These are phyloP conservation scores for Penicillium mononematosum DNA, from an alignment of 495 filamentous ascomycete species.

Conservation along the genomic window DNA sequence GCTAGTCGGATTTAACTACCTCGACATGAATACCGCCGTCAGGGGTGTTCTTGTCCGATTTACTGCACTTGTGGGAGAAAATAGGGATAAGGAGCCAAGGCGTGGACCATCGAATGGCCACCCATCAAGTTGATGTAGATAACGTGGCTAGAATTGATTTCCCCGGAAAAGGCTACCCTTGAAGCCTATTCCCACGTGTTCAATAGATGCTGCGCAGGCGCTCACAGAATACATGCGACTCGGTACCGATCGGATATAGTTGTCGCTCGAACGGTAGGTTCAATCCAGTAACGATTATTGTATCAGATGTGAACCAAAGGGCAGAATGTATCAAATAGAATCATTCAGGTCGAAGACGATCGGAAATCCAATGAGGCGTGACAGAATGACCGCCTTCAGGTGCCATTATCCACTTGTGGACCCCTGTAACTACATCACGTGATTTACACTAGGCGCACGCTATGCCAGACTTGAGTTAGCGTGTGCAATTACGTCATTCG, in stretches of 20 bases:
- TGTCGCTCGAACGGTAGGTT: neutral
- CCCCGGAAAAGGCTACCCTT: neutral
- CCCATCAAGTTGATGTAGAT: constrained; percentile 18
- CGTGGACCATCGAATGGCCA: constrained; percentile 4
- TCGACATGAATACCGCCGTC: constrained; percentile 7
- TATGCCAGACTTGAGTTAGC: neutral
- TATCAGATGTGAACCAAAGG: neutral
- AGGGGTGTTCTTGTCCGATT: constrained; percentile 10
- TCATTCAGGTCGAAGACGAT: neutral
- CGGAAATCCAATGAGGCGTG: neutral
- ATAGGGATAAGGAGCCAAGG: constrained; percentile 22
- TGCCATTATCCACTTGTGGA: constrained; percentile 7
- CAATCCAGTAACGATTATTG: neutral
- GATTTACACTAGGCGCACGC: neutral
- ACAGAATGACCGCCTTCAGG: constrained; percentile 2
- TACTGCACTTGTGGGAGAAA: constrained; percentile 11
- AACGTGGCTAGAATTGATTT: neutral
- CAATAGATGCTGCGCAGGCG: neutral
- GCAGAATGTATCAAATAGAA: neutral
- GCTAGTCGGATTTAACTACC: constrained; percentile 5
- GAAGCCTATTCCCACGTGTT: constrained; percentile 5
- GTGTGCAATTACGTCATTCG: neutral
- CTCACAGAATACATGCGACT: neutral
- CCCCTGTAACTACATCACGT: constrained; percentile 1
- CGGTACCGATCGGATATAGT: neutral